Evolutionary conservation across 352 stramenopile species (phyloP).

Genomic region (Phytophthora citricola): DNA sequence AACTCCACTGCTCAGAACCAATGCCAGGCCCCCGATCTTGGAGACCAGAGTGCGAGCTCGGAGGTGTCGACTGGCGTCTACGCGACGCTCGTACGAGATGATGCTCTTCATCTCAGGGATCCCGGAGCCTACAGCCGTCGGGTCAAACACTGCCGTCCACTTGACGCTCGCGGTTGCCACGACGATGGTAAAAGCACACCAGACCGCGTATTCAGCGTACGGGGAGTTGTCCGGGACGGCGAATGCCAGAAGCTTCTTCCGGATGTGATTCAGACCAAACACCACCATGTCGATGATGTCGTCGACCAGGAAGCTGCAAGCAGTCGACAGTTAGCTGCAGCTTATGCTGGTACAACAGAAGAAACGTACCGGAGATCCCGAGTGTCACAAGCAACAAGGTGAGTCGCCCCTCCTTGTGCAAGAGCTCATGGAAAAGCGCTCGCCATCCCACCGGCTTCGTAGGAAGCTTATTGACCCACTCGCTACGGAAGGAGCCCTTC

Average conservation of each 20-base stretch:
- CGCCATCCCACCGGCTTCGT: slow-evolving; percentile 44
- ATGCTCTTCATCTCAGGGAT: slow-evolving; percentile 87
- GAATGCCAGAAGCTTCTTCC: slow-evolving; percentile 17
- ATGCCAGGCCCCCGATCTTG: slow-evolving; percentile 91
- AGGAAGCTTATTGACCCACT: slow-evolving; percentile 53
- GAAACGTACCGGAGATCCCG: slow-evolving; percentile 51
- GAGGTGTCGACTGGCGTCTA: slow-evolving; percentile 57
- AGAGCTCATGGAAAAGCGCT: slow-evolving; percentile 38
- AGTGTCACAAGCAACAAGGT: slow-evolving; percentile 60
- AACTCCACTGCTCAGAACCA: slow-evolving; percentile 91
- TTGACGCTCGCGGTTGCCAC: slow-evolving; percentile 43
- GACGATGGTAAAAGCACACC: slow-evolving; percentile 44
- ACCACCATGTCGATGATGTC: slow-evolving; percentile 42
- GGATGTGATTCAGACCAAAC: slow-evolving; percentile 40
- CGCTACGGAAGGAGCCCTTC: slow-evolving; percentile 31
- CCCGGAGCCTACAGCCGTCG: slow-evolving; percentile 60
- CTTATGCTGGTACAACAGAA: not conserved
- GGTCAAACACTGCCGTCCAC: slow-evolving; percentile 56
- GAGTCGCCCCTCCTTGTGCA: slow-evolving; percentile 62
- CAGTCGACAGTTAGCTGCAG: not conserved
- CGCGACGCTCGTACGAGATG: slow-evolving; percentile 62
- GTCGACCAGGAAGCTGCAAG: slow-evolving; percentile 60
- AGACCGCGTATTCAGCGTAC: slow-evolving; percentile 32
- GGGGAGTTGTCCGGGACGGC: slow-evolving; percentile 22
- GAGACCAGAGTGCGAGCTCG: slow-evolving; percentile 59